Evolutionary conservation across 768 basidiomycete species (phyloP), one percentile per base, ranked within the genome.

Genomic region (Paxillus ammoniavirescens): DNA sequence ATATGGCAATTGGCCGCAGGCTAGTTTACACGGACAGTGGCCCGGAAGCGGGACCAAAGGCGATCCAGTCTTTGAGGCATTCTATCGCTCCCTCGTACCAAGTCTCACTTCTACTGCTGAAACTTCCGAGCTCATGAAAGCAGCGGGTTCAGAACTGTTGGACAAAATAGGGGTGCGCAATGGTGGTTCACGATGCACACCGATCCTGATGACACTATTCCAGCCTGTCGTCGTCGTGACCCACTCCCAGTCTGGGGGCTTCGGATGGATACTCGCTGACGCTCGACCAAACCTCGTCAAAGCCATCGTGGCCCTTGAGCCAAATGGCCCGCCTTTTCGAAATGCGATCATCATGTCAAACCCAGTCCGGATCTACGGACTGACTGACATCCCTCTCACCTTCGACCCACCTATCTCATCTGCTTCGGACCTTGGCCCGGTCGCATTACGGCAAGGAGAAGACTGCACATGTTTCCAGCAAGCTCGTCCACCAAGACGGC

Each of bases 261-360:
- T 76, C 42, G 79, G 78, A 21, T 82, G 80, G 80, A 62, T 74
- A 21, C 61, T 82, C 13, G 80, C 70, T 9, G 80, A 82, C 49
- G 65, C 73, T 4, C 68, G 77, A 23, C 80, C 80, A 2, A 60
- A 63, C 17, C 59, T 72, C 33, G 70, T 82, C 33, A 77, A 73
- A 59, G 76, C 73, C 12, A 79, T 82, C 21, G 65, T 81, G 26
- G 72, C 79, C 3, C 60, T 82, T 15, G 80, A 82, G 57, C 80
- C 80, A 2, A 71, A 56, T 5, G 80, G 80, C 2, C 80, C 80
- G 37, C 80, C 80, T 2, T 81, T 82, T 60, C 69, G 69, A 17
- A 57, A 68, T 3, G 63, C 65, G 0, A 72, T 81, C 52, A 71
- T 73, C 28, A 72, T 67, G 15, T 63, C 71, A 47, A 63, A 59